Conservation (phyloP, 306 rosid species). For the Fagus sylvatica region DNA sequence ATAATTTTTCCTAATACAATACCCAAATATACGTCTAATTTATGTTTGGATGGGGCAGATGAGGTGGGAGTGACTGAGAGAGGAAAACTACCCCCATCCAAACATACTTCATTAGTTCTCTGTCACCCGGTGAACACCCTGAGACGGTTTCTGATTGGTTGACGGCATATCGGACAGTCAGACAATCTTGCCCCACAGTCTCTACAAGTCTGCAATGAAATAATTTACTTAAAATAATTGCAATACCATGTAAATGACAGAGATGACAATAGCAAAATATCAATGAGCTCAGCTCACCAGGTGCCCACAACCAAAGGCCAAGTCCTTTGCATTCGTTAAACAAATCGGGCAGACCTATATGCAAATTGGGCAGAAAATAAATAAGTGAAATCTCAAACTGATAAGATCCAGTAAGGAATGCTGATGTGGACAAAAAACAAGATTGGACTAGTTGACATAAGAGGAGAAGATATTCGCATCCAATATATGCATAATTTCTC, state of each 20-base stretch:
- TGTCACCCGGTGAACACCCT: conserved; percentile 68
- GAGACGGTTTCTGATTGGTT: conserved; percentile 66
- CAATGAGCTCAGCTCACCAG: conserved; percentile 54
- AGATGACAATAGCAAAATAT: background rate
- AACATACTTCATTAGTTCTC: too few relatives aligned
- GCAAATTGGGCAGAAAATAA: conserved; percentile 13
- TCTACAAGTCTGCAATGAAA: conserved; percentile 62
- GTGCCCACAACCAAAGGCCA: conserved; percentile 91
- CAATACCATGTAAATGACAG: background rate
- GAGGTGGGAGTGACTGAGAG: too few relatives aligned
- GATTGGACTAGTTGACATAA: background rate
- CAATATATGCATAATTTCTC: too few relatives aligned
- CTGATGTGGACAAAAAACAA: background rate
- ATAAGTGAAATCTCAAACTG: background rate
- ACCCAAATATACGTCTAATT: too few relatives aligned
- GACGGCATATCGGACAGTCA: conserved; percentile 74
- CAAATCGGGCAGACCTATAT: conserved; percentile 80
- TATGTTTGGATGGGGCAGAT: too few relatives aligned
- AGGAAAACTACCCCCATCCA: too few relatives aligned
- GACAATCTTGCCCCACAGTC: conserved; percentile 74
- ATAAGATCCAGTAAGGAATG: background rate
- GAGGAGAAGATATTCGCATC: too few relatives aligned
- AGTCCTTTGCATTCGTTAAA: conserved; percentile 63
- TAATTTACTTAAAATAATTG: conserved; percentile 1
- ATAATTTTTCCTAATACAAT: too few relatives aligned